These are phyloP conservation scores for Candida albicans DNA, from an alignment of 1,139 yeast genomes.

Conservation along the genomic window DNA sequence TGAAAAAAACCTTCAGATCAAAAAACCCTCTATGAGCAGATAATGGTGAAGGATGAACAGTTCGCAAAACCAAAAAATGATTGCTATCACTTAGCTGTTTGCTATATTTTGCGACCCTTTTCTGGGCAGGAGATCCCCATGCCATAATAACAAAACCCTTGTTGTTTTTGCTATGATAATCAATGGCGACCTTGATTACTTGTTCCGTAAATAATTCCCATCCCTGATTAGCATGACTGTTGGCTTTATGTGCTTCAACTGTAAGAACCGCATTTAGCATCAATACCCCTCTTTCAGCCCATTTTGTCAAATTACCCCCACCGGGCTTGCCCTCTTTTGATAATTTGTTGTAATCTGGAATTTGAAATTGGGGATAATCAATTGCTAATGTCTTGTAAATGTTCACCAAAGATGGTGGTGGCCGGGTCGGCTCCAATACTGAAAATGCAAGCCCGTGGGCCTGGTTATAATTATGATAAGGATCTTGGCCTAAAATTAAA, in stretches of 20 bases:
- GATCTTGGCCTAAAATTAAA: slow-evolving; percentile 91
- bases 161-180: slow-evolving; percentile 31
- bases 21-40: slow-evolving; percentile 88
- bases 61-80: slow-evolving; percentile 53
- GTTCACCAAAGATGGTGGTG: slow-evolving; percentile 90
- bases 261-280: slow-evolving; percentile 87
- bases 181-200: slow-evolving; percentile 53
- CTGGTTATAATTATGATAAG: slow-evolving; percentile 88
- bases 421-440: slow-evolving; percentile 75
- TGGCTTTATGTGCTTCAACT: slow-evolving; percentile 91
- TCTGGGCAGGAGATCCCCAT: slow-evolving; percentile 95
- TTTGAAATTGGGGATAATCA: slow-evolving; percentile 71
- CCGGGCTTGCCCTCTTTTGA: slow-evolving; percentile 31
- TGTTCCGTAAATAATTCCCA: slow-evolving; percentile 91
- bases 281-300: slow-evolving; percentile 91
- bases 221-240: slow-evolving; percentile 86
- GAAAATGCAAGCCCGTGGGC: slow-evolving; percentile 97
- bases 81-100: slow-evolving; percentile 24
- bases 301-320: slow-evolving; percentile 70
- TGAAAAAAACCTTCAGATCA: slow-evolving; percentile 65
- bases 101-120: slow-evolving; percentile 51
- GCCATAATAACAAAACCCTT: slow-evolving; percentile 77
- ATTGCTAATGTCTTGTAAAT: slow-evolving; percentile 76
- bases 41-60: slow-evolving; percentile 94
- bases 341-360: slow-evolving; percentile 47